phyloP scores from a whole-genome alignment of 768 basidiomycete genomes.

The Mycena sanguinolenta region DNA sequence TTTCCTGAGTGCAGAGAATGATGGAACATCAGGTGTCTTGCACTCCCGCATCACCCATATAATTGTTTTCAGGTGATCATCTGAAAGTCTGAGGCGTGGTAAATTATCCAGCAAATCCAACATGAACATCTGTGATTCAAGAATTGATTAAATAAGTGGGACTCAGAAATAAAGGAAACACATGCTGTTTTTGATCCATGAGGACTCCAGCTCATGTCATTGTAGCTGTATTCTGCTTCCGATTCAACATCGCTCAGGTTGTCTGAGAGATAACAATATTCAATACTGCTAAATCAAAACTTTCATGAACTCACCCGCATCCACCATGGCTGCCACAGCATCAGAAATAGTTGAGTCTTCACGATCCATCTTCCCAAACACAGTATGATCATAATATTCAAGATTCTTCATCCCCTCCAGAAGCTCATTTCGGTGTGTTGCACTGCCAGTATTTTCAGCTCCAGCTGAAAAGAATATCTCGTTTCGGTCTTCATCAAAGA shows the following conservation, averaged over 20 bases:
- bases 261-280: too few relatives aligned
- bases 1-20: slow-evolving; percentile 42
- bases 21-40: slow-evolving; percentile 46
- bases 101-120: neutral
- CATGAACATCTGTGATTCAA: neutral
- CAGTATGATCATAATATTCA: slow-evolving; percentile 10
- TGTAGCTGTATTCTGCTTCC: neutral
- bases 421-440: neutral
- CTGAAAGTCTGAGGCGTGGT: neutral
- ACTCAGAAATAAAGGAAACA: neutral
- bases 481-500: slow-evolving; percentile 7
- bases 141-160: neutral
- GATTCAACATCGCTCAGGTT: neutral
- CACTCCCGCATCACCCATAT: slow-evolving; percentile 2
- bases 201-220: slow-evolving; percentile 1
- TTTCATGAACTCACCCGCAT: slow-evolving; percentile 1
- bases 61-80: neutral
- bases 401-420: slow-evolving; percentile 4
- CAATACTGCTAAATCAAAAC: too few relatives aligned
- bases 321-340: slow-evolving; percentile 38
- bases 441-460: neutral
- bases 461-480: slow-evolving; percentile 24
- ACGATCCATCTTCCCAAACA: neutral
- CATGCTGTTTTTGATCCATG: slow-evolving; percentile 6
- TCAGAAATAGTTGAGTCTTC: slow-evolving; percentile 45